Base-by-base conservation (phyloP, 306 rosid genomes). In the Pyrus pyrifolia region DNA sequence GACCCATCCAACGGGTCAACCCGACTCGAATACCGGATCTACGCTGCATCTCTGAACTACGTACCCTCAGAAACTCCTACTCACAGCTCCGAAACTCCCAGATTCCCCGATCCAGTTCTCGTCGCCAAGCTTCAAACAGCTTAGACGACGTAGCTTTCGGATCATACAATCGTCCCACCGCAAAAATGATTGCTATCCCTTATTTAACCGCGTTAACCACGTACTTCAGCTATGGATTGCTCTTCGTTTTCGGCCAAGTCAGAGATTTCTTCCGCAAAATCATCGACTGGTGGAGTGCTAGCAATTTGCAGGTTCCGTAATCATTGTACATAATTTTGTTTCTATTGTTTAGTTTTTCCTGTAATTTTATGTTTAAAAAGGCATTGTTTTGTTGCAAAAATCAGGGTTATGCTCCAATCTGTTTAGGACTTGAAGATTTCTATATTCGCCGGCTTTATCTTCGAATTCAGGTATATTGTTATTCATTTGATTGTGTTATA, bases 391-490 rank as follows among this genome's bases (percentile, higher is more conserved):
- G 38, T 44, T 55, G 31, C 22, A 22, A n/a, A 51, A n/a, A 62
- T 15, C 62, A 79, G 93, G 98, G 98, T 18, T 93, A 93, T 53
- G 97, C 98, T 2, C 98, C 97, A 69, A 91, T 93, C 88, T 93
- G 97, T 78, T 84, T 93, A 77, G 98, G 98, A 29, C 95, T 89
- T 12, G 98, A 93, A 81, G 98, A 93, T 86, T 93, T 93, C 79
- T 93, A 93, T 67, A 81, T 80, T 64, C 96, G 98, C 27, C 90
- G 98, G 1, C 82, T 93, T 9, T 93, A 91, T 84, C 91, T 88
- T 69, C 98, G 98, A 27, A 91, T 93, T 81, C 97, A 93, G 94
- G 97, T 90, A 23, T 66, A 17, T 2, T 70, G 59, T 4, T 23
- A 1, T 46, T 22, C 27, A 65, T 12, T 58, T 33, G 31, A 38